Conservation (phyloP, 148 eudicot genomes). For the Rhododendron griersonianum region DNA sequence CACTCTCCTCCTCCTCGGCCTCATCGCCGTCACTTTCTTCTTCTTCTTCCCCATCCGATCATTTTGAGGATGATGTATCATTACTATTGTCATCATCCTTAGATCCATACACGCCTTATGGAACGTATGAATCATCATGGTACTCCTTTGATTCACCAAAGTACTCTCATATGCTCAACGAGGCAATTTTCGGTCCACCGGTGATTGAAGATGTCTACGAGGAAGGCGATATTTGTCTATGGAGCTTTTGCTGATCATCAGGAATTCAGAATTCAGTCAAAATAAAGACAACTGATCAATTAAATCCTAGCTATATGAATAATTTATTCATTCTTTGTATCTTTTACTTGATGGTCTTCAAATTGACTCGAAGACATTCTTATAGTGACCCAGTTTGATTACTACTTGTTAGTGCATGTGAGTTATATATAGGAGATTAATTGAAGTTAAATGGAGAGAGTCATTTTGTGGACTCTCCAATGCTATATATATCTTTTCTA, state of each 20-base stretch:
- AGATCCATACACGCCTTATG: neutral
- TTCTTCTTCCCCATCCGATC: conserved; percentile 11
- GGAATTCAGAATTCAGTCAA: neutral
- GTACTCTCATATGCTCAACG: conserved; percentile 42
- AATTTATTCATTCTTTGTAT: too few species aligned
- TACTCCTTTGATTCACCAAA: conserved; percentile 55
- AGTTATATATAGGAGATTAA: too few species aligned
- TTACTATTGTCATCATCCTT: conserved; percentile 3
- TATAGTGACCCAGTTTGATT: too few species aligned
- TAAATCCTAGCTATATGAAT: neutral
- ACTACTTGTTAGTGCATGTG: too few species aligned
- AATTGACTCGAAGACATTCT: too few species aligned
- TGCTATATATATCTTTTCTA: too few species aligned
- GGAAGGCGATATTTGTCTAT: conserved; percentile 64
- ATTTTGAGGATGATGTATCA: conserved; percentile 27
- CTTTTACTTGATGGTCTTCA: too few species aligned
- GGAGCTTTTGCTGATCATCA: conserved; percentile 56
- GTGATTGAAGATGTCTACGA: conserved; percentile 44
- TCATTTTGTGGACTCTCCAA: too few species aligned
- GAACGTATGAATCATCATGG: conserved; percentile 4
- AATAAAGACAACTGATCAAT: neutral
- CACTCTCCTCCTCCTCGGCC: neutral
- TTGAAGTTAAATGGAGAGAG: too few species aligned
- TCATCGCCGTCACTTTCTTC: conserved; percentile 22
- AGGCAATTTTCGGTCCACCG: conserved; percentile 46